Conservation (phyloP, 441 rosid species). For the Eutrema salsugineum region DNA sequence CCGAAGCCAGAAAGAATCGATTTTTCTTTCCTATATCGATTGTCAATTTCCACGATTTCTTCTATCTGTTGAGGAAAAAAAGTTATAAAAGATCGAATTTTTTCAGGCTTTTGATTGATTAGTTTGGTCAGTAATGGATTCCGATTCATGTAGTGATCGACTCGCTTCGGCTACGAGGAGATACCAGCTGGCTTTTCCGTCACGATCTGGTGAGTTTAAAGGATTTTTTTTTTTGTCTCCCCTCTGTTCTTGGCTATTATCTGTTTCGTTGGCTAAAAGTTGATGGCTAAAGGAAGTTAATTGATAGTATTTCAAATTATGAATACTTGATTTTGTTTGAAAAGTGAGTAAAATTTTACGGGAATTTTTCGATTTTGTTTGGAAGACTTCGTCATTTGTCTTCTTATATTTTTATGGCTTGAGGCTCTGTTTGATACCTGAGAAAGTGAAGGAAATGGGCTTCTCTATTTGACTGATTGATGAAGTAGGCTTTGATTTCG, state of each 20-base stretch:
- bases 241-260: neutral
- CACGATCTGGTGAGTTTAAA: constrained; percentile 68
- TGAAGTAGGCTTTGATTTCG: neutral
- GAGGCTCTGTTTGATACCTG: neutral
- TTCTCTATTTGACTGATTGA: neutral
- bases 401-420: neutral
- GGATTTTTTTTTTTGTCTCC: neutral
- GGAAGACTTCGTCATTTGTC: neutral
- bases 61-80: neutral
- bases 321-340: neutral
- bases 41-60: neutral
- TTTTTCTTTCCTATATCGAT: neutral
- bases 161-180: constrained; percentile 81
- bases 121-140: constrained; percentile 62
- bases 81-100: neutral
- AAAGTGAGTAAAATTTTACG: neutral
- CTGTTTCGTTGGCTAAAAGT: neutral
- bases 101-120: neutral
- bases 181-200: constrained; percentile 62
- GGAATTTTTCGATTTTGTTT: neutral
- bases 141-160: constrained; percentile 88
- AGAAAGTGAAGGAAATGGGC: neutral
- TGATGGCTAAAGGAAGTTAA: neutral
- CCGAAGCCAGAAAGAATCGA: constrained; percentile 16
- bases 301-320: neutral